Conservation (phyloP, 1,139 yeast species). For the Hanseniaspora sp. region DNA sequence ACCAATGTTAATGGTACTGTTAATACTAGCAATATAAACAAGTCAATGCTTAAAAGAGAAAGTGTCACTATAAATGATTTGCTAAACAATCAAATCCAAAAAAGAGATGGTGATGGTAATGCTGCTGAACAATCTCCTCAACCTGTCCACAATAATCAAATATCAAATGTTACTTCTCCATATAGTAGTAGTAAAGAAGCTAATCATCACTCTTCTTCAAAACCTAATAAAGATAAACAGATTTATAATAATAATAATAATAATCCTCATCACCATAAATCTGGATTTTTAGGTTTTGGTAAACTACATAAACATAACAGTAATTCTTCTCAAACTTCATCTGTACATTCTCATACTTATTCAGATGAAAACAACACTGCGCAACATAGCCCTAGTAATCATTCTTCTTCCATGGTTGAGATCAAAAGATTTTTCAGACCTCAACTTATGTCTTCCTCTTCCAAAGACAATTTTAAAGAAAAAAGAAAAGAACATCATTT, state of each 20-base stretch:
- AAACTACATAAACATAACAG: conserved; percentile 13
- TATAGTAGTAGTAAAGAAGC: not conserved
- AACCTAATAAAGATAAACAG: not conserved
- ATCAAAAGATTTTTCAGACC: conserved; percentile 55
- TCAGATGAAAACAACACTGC: conserved; percentile 20
- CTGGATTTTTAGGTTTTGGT: conserved; percentile 14
- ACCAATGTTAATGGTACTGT: not conserved
- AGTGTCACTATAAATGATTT: conserved; percentile 13
- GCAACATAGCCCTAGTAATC: conserved; percentile 17
- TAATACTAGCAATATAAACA: not conserved
- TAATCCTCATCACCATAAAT: conserved; percentile 1
- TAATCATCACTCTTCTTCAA: not conserved
- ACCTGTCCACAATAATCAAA: not conserved
- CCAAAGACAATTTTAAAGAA: conserved; percentile 21
- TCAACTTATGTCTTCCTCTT: conserved; percentile 11
- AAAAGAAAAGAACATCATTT: conserved; percentile 33
- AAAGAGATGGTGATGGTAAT: not conserved
- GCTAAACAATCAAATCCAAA: conserved; percentile 3
- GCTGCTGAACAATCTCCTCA: not conserved
- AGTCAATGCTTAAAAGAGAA: conserved; percentile 5
- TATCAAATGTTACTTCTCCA: not conserved
- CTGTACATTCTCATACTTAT: conserved; percentile 13
- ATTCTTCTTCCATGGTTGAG: conserved; percentile 59
- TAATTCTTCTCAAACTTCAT: conserved; percentile 13
- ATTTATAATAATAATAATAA: not conserved